phyloP scores from a whole-genome alignment of 306 rosid genomes.

The Heteromeles arbutifolia region DNA sequence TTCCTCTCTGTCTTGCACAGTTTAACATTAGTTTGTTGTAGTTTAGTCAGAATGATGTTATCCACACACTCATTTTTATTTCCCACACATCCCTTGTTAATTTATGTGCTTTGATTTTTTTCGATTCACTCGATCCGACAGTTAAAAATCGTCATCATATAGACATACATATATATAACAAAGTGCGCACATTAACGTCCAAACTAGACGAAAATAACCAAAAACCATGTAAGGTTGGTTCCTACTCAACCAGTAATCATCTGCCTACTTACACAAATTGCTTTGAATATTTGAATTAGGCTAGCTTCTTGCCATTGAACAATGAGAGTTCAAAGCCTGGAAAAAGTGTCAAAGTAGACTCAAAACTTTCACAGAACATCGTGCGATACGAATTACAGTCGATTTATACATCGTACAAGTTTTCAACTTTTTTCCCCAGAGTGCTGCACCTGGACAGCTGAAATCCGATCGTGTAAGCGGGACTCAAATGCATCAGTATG shows the following conservation, averaged over 20 bases:
- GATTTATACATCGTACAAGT: conserved; percentile 26
- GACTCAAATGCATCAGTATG: conserved; percentile 11
- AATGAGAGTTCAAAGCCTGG: neutral
- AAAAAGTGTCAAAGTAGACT: neutral
- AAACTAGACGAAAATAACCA: neutral
- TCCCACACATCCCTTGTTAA: fast-evolving
- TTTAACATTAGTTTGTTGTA: no score
- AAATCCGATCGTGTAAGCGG: conserved; percentile 21
- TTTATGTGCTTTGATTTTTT: no score
- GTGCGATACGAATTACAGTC: conserved; percentile 16
- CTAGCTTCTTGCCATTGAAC: neutral
- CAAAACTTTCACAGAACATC: conserved; percentile 16
- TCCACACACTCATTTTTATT: no score
- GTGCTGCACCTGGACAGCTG: conserved; percentile 32
- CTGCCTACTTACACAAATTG: neutral
- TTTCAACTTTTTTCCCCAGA: conserved; percentile 9
- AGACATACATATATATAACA: no score
- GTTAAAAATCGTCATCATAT: no score
- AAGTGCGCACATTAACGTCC: neutral
- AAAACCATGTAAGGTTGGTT: no score
- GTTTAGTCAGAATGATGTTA: no score
- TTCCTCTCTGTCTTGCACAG: no score
- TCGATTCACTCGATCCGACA: no score
- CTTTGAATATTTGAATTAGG: neutral
- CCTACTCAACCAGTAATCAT: neutral